Base-by-base conservation (phyloP, 345 rosid genomes). In the Pseudoturritis turrita region DNA sequence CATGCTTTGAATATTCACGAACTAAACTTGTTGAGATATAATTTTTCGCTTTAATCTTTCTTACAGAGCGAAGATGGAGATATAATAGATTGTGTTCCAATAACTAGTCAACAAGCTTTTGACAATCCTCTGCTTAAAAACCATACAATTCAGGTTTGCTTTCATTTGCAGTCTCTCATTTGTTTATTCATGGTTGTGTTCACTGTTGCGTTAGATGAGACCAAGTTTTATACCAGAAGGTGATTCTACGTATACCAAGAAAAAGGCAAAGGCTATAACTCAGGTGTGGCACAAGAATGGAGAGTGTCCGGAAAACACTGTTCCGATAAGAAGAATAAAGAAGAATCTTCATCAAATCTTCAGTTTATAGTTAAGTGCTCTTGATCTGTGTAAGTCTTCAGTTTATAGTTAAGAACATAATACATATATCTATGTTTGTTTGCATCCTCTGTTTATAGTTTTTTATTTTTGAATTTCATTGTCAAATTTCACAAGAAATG, bases 261-360 rank as follows among this genome's bases (percentile, higher is more conserved):
- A 44, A 29, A 14, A 29, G 13, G 62, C 75, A 58, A 19, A 59
- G 14, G 26, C 49, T 17, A 82, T n/a, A n/a, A n/a, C n/a, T n/a
- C n/a, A n/a, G n/a, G n/a, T n/a, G n/a, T n/a, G n/a, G n/a, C n/a
- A n/a, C 23, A 26, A 51, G 45, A 80, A 75, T 22, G 90, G 87
- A 19, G 69, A 63, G 6, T 86, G 90, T 55, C 83, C 90, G 1
- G 59, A 77, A 39, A 85, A 83, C 28, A 86, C 86, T 3, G 56
- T 86, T 36, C 80, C 90, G 13, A 71, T 86, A 5, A 82, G 87
- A 73, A 80, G 90, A 77, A 79, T 82, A 37, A 83, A 39, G 68
- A 18, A 31, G n/a, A n/a, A n/a, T n/a, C n/a, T n/a, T n/a, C n/a
- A n/a, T n/a, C n/a, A n/a, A n/a, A n/a, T n/a, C n/a, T n/a, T n/a